A percentile compares a stretch with the other conserved stretches of the same genome.
Evolutionary conservation across 1,139 yeast species (phyloP).

Genomic region (Yamadazyma mexicana): DNA sequence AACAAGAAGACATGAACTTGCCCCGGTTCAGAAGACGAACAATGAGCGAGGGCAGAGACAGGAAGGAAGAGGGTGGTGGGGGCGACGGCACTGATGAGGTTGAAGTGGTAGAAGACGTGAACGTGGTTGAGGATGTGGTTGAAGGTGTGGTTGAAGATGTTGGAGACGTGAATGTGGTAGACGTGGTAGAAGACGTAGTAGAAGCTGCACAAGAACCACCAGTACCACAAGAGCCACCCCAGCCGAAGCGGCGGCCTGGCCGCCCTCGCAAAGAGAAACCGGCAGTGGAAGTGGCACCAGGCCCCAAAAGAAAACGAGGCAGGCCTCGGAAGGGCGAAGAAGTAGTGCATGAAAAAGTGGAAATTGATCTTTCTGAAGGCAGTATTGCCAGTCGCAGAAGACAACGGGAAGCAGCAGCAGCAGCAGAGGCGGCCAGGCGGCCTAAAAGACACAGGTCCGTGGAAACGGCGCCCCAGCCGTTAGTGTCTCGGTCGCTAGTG

Average conservation of each 20-base stretch:
- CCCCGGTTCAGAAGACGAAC: slow-evolving; percentile 21
- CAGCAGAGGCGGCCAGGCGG: not conserved
- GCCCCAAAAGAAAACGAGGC: slow-evolving; percentile 14
- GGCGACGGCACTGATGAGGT: too few relatives aligned
- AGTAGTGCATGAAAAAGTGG: not conserved
- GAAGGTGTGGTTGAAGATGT: too few relatives aligned
- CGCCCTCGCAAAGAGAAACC: slow-evolving; percentile 11
- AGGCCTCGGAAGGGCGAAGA: slow-evolving; percentile 16
- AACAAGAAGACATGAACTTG: slow-evolving; percentile 23
- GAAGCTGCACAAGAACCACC: not conserved
- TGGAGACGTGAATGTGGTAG: too few relatives aligned
- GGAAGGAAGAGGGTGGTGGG: not conserved
- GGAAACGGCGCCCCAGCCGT: not conserved
- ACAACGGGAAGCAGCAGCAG: slow-evolving; percentile 1
- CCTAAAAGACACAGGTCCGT: too few relatives aligned
- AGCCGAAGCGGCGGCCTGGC: slow-evolving; percentile 11
- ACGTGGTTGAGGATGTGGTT: too few relatives aligned
- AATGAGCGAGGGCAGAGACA: not conserved
- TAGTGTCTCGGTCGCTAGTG: too few relatives aligned
- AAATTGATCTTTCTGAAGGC: slow-evolving; percentile 6
- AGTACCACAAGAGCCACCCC: slow-evolving; percentile 4
- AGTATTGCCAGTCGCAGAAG: slow-evolving; percentile 7
- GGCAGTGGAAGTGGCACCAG: not conserved
- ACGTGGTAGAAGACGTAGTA: not conserved
- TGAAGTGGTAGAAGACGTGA: not conserved